phyloP scores from a whole-genome alignment of 139 green algal species.

The Ostreobium quekettii region DNA sequence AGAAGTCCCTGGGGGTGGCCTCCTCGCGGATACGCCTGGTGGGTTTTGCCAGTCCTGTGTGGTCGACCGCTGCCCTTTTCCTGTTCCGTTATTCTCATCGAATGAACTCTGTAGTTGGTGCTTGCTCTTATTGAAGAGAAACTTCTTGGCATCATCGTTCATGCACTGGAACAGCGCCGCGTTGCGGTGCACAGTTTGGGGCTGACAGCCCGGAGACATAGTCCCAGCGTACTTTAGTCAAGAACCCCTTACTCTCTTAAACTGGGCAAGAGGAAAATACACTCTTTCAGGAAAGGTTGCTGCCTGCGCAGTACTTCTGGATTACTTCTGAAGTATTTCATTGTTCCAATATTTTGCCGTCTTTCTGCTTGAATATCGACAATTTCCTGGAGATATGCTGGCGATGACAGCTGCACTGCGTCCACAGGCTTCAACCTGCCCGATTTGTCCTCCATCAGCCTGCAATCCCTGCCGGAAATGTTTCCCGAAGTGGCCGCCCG shows the following conservation, averaged over 20 bases:
- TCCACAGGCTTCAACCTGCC: conserved; percentile 18
- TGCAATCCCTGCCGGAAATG: neutral
- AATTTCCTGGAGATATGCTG: neutral
- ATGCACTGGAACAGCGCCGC: too few relatives aligned
- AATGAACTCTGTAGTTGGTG: neutral
- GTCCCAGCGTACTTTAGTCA: too few relatives aligned
- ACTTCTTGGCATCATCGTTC: neutral
- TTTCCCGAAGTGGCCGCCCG: conserved; percentile 5
- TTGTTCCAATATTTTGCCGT: neutral
- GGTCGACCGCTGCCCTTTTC: too few relatives aligned
- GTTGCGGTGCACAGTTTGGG: too few relatives aligned
- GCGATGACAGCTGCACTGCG: neutral
- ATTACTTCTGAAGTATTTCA: conserved; percentile 10
- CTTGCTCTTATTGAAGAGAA: neutral
- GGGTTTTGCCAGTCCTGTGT: too few relatives aligned
- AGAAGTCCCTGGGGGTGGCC: conserved; percentile 53
- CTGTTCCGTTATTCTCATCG: neutral
- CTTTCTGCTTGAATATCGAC: neutral
- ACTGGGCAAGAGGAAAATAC: too few relatives aligned
- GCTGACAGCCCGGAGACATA: too few relatives aligned
- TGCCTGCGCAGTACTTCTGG: too few relatives aligned
- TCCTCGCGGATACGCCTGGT: conserved; percentile 89
- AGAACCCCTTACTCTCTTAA: too few relatives aligned
- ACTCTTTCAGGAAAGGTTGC: too few relatives aligned
- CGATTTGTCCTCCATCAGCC: conserved; percentile 3